phyloP scores from a whole-genome alignment of 140 eudicot genomes.

The Bidens hawaiensis region DNA sequence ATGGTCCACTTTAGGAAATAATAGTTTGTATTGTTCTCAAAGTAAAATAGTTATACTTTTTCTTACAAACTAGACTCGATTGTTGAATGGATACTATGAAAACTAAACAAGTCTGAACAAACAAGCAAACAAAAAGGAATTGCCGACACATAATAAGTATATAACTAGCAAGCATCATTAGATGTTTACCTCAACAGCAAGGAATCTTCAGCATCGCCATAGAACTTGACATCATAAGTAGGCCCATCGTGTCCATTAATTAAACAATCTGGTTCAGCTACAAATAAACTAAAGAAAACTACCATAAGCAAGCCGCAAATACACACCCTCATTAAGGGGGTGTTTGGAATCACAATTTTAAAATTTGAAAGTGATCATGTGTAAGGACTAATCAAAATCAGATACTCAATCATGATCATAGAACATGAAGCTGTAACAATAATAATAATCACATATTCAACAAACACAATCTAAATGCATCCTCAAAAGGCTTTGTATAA shows the following conservation, averaged over 20 bases:
- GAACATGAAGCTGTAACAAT: not conserved
- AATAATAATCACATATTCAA: not conserved
- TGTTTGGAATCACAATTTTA: no score
- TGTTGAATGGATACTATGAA: not conserved
- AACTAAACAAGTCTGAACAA: not conserved
- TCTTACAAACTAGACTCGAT: not conserved
- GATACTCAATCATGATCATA: not conserved
- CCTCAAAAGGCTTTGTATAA: not conserved
- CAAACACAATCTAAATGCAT: not conserved
- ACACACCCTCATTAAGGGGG: not conserved
- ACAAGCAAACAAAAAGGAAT: not conserved
- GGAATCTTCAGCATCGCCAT: slow-evolving; percentile 51
- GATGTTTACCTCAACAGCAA: slow-evolving; percentile 64
- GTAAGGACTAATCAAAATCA: not conserved
- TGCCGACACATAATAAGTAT: not conserved
- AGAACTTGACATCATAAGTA: slow-evolving; percentile 87
- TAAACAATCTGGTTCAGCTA: slow-evolving; percentile 58
- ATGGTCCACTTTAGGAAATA: not conserved
- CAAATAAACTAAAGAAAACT: slow-evolving; percentile 38
- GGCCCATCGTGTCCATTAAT: slow-evolving; percentile 86
- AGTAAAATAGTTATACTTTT: not conserved
- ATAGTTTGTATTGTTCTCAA: not conserved
- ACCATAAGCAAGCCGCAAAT: not conserved
- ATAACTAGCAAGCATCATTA: not conserved
- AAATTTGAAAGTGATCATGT: not conserved